A percentile compares a stretch with the other conserved stretches of the same genome.
Evolutionary conservation across 2,329 filamentous ascomycete species (phyloP).

Genomic region (Neonectria punicea): DNA sequence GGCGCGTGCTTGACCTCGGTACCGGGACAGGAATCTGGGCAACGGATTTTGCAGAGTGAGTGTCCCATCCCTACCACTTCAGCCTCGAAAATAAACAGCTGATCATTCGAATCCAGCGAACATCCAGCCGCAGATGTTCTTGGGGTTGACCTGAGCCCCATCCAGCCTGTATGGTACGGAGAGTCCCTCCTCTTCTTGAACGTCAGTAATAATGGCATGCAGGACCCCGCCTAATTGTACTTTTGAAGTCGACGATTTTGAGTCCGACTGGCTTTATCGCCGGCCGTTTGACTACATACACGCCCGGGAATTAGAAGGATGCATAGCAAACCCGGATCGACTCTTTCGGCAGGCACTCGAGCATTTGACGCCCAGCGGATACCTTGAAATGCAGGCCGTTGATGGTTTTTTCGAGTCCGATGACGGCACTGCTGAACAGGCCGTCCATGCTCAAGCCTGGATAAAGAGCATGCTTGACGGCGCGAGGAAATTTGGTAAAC

Average conservation of each 20-base stretch:
- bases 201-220: neutral
- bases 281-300: constrained; percentile 18
- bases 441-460: constrained; percentile 12
- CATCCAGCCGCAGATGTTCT: constrained; percentile 22
- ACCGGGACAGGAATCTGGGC: constrained; percentile 3
- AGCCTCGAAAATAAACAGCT: neutral
- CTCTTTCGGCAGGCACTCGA: constrained; percentile 10
- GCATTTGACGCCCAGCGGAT: constrained; percentile 11
- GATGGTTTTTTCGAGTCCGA: constrained; percentile 3
- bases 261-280: constrained; percentile 18
- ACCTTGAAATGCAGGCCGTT: constrained; percentile 11
- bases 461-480: constrained; percentile 6
- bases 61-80: neutral
- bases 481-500: constrained; percentile 10
- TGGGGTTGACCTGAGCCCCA: constrained; percentile 25
- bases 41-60: constrained; percentile 26
- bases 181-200: neutral
- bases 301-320: constrained; percentile 20
- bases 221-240: constrained; percentile 25
- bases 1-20: constrained; percentile 23
- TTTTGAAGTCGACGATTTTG: constrained; percentile 24
- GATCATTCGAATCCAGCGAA: constrained; percentile 11
- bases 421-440: constrained; percentile 8
- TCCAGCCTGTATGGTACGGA: constrained; percentile 23
- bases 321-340: constrained; percentile 9